Evolutionary conservation across 352 stramenopile genomes (phyloP), one percentile per base, ranked within the genome.

Genomic region (Globisporangium mamillatum): DNA sequence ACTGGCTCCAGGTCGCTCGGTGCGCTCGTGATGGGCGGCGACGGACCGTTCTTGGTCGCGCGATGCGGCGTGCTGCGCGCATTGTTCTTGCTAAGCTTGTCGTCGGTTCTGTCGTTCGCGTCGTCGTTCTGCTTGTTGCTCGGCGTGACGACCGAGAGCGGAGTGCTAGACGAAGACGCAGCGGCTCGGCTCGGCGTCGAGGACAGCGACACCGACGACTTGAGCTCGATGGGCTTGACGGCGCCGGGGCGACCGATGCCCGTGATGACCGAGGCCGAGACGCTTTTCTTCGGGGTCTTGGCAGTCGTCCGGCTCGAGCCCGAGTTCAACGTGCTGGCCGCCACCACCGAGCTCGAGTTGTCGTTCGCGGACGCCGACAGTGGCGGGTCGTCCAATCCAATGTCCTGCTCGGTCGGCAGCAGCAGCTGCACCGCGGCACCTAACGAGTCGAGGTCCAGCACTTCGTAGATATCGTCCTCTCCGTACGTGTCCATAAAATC

Each of bases 381-480:
- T 4, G 56, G 56, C 1, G 74, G 46, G 57, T 93, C 83, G 25
- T 95, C 81, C 56, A 92, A 74, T 0, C 84, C 86, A 10, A 92
- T 68, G 38, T 94, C 86, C 64, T 89, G 80, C 54, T 91, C 86
- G 1, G 84, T 91, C 10, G 86, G 86, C 32, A 93, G 59, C 14
- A 76, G 81, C 50, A 94, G 82, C 36, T 92, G 84, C 60, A 89
- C 86, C 56, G 87, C 77, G 22, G 87, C 83, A 36, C 86, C 86
- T 9, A 95, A 77, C 29, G 73, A 97, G 61, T 99, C 96, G 8
- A 99, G 81, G 62, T 98, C 96, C 25, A 99, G 79, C 27, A 76
- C 61, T 71, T 99, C 98, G 79, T 99, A 99, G 68, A 99, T 89
- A 61, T 98, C 89, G 67, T 96, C 90, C 14, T 96, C 87, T 48